These are phyloP conservation scores for Pichia sp. DNA, from an alignment of 1,139 yeast genomes.

Conservation along the genomic window DNA sequence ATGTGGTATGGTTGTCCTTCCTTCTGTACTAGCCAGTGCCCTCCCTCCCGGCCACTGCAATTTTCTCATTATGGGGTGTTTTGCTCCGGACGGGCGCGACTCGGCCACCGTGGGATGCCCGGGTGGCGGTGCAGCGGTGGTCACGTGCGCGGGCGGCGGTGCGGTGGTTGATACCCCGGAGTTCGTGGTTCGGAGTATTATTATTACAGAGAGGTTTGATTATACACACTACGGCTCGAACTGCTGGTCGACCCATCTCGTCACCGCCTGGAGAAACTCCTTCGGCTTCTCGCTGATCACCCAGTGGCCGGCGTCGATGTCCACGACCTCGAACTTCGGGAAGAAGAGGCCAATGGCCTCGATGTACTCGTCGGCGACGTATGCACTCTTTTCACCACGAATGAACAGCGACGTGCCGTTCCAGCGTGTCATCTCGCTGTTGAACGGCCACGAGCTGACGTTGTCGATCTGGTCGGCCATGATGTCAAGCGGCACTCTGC, in stretches of 20 bases:
- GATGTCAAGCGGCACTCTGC: slow-evolving; percentile 65
- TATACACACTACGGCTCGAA: neutral
- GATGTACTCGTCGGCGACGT: slow-evolving; percentile 83
- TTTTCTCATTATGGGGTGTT: too few species aligned
- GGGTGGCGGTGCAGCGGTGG: neutral
- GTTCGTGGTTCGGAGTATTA: too few species aligned
- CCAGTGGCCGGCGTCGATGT: slow-evolving; percentile 90
- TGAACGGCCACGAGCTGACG: slow-evolving; percentile 79
- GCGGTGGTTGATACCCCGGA: too few species aligned
- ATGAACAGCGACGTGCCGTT: slow-evolving; percentile 75
- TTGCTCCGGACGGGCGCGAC: slow-evolving; percentile 13
- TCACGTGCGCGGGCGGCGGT: too few species aligned
- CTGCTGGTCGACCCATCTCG: slow-evolving; percentile 45
- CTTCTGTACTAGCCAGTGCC: too few species aligned
- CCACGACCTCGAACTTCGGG: slow-evolving; percentile 73
- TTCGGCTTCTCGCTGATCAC: slow-evolving; percentile 75
- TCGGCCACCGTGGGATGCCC: slow-evolving; percentile 4
- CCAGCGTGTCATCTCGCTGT: slow-evolving; percentile 53
- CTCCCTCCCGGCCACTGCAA: too few species aligned
- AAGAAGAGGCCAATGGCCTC: slow-evolving; percentile 75
- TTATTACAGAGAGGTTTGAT: too few species aligned
- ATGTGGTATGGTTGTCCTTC: too few species aligned
- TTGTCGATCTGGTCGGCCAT: slow-evolving; percentile 62
- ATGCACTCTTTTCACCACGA: slow-evolving; percentile 73
- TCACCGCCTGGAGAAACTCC: slow-evolving; percentile 59